phyloP scores from a whole-genome alignment of 495 filamentous ascomycete genomes.

The Aspergillus sclerotiicarbonarius region DNA sequence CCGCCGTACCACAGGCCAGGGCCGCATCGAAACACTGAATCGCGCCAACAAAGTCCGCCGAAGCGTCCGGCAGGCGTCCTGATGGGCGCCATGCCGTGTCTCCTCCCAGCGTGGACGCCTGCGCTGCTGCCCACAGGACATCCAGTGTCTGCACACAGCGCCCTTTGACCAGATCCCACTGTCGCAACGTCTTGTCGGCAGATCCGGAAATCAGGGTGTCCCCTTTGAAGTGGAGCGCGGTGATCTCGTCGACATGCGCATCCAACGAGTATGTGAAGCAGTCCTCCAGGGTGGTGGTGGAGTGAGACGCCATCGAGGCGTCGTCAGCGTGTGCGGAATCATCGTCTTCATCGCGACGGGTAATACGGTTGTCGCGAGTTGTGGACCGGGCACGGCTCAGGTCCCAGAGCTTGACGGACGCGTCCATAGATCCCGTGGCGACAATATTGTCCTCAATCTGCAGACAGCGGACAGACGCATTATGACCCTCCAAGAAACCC shows the following conservation, averaged over 20 bases:
- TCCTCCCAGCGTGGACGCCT: slow-evolving; percentile 70
- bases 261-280: slow-evolving; percentile 84
- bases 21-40: slow-evolving; percentile 97
- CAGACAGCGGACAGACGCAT: slow-evolving; percentile 87
- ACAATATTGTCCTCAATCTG: slow-evolving; percentile 96
- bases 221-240: slow-evolving; percentile 83
- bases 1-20: slow-evolving; percentile 94
- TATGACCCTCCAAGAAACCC: slow-evolving; percentile 87
- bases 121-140: slow-evolving; percentile 97
- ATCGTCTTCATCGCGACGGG: slow-evolving; percentile 62
- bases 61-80: slow-evolving; percentile 59
- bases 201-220: slow-evolving; percentile 93
- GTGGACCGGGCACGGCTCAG: slow-evolving; percentile 65
- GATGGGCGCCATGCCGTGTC: slow-evolving; percentile 54
- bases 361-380: slow-evolving; percentile 58
- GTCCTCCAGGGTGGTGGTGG: slow-evolving; percentile 76
- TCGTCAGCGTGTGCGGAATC: slow-evolving; percentile 60
- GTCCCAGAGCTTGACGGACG: slow-evolving; percentile 94
- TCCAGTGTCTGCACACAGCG: slow-evolving; percentile 97
- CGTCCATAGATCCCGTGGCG: slow-evolving; percentile 93
- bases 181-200: slow-evolving; percentile 91
- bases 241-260: slow-evolving; percentile 91
- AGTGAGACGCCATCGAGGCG: slow-evolving; percentile 52
- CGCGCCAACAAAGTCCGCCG: slow-evolving; percentile 91
- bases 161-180: slow-evolving; percentile 96